Evolutionary conservation across 495 filamentous ascomycete genomes (phyloP).

Genomic region (Penicillium crystallinum): DNA sequence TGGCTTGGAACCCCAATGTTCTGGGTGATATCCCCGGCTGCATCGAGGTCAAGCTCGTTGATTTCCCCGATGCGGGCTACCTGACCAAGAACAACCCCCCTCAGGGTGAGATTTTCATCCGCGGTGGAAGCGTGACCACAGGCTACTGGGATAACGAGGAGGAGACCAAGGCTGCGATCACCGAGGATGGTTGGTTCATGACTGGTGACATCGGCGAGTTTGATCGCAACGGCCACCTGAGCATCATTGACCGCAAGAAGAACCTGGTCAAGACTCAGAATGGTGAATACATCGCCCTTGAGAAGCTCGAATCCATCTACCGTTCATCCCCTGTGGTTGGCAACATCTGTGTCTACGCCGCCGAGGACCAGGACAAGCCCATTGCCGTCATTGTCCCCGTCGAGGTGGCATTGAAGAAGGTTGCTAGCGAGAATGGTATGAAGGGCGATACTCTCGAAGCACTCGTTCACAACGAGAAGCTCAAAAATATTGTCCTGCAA

Average conservation of each 20-base stretch:
- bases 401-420: constrained; percentile 77
- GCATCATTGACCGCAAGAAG: constrained; percentile 96
- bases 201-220: constrained; percentile 94
- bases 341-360: constrained; percentile 95
- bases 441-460: constrained; percentile 66
- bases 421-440: constrained; percentile 69
- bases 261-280: constrained; percentile 93
- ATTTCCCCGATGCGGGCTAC: constrained; percentile 93
- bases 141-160: constrained; percentile 79
- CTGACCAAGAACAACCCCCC: constrained; percentile 78
- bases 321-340: constrained; percentile 76
- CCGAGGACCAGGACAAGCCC: constrained; percentile 72
- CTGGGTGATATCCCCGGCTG: constrained; percentile 78
- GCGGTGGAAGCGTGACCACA: constrained; percentile 65
- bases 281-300: constrained; percentile 96
- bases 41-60: constrained; percentile 90
- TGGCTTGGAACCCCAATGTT: constrained; percentile 79
- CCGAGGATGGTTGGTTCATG: constrained; percentile 88
- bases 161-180: constrained; percentile 71
- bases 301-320: constrained; percentile 97
- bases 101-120: constrained; percentile 95
- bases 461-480: constrained; percentile 76
- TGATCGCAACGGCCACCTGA: constrained; percentile 71
- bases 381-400: constrained; percentile 91
- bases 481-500: constrained; percentile 72